These are phyloP conservation scores for Termitomyces sp. DNA, from an alignment of 768 basidiomycete species.

Conservation along the genomic window DNA sequence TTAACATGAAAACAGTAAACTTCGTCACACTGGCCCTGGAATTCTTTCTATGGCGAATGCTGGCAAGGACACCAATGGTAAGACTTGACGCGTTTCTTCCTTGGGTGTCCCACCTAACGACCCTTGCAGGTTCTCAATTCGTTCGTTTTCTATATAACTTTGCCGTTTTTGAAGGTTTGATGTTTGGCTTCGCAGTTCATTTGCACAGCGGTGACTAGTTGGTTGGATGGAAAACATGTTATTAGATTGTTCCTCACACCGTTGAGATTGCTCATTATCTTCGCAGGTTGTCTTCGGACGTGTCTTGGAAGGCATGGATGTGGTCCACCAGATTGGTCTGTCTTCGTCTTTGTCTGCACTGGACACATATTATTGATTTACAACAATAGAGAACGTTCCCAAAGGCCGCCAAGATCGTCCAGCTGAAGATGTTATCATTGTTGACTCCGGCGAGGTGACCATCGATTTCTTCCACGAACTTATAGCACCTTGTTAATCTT, in stretches of 20 bases:
- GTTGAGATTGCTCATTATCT: not conserved
- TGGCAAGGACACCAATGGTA: constrained; percentile 90
- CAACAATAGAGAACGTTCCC: constrained; percentile 59
- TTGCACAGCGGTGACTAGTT: constrained; percentile 79
- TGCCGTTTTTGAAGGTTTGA: not conserved
- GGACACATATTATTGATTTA: not conserved
- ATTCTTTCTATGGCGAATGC: constrained; percentile 94
- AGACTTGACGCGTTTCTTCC: constrained; percentile 3
- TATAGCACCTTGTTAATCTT: constrained; percentile 1
- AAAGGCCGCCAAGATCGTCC: constrained; percentile 77
- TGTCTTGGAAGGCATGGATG: constrained; percentile 89
- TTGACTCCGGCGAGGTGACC: constrained; percentile 82
- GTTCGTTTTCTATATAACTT: constrained; percentile 36
- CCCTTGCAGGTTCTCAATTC: constrained; percentile 73
- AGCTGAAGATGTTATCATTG: constrained; percentile 71
- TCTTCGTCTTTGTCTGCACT: not conserved
- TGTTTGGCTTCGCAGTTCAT: constrained; percentile 65
- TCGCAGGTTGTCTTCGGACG: constrained; percentile 87
- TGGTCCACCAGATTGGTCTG: constrained; percentile 73
- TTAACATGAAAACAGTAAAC: constrained; percentile 59
- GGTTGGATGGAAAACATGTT: constrained; percentile 91
- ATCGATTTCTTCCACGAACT: not conserved
- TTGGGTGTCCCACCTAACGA: constrained; percentile 5
- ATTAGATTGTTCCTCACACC: constrained; percentile 15
- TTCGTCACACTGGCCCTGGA: constrained; percentile 88